Evolutionary conservation across 2,329 filamentous ascomycete species (phyloP).

Genomic region (Lachnellula subtilissima): DNA sequence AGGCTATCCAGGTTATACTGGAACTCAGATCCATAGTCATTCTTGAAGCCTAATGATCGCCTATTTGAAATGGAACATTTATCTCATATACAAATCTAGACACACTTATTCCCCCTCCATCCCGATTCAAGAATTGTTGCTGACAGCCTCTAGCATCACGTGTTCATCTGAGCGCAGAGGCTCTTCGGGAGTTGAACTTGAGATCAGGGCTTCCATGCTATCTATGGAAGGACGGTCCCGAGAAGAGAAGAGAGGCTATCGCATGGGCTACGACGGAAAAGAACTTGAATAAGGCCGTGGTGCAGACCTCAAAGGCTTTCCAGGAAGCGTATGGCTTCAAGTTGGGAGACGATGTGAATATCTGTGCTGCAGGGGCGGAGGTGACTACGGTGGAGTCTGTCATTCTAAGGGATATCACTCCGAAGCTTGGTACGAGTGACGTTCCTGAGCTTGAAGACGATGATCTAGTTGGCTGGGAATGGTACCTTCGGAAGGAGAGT

Average conservation of each 20-base stretch:
- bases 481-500: slow-evolving; percentile 38
- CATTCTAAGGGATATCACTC: slow-evolving; percentile 54
- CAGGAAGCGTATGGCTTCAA: slow-evolving; percentile 69
- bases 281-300: slow-evolving; percentile 56
- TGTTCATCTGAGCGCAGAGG: slow-evolving; percentile 32
- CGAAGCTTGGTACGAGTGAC: slow-evolving; percentile 26
- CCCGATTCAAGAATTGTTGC: too few species aligned
- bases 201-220: slow-evolving; percentile 54
- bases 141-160: slow-evolving; percentile 19
- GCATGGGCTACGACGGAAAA: slow-evolving; percentile 59
- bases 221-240: slow-evolving; percentile 35
- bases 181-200: slow-evolving; percentile 50
- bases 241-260: slow-evolving; percentile 41
- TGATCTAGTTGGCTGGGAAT: slow-evolving; percentile 43
- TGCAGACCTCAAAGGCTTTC: slow-evolving; percentile 69
- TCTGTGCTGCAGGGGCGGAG: slow-evolving; percentile 48
- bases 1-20: too few species aligned
- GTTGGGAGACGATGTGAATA: slow-evolving; percentile 63
- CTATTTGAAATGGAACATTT: too few species aligned
- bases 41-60: too few species aligned
- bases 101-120: too few species aligned
- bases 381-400: slow-evolving; percentile 54
- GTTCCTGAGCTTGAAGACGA: slow-evolving; percentile 29
- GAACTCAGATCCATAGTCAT: too few species aligned
- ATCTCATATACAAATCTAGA: too few species aligned